Conservation (phyloP, 192 early-diverging fungal genomes). For the Linnemannia hyalina region DNA sequence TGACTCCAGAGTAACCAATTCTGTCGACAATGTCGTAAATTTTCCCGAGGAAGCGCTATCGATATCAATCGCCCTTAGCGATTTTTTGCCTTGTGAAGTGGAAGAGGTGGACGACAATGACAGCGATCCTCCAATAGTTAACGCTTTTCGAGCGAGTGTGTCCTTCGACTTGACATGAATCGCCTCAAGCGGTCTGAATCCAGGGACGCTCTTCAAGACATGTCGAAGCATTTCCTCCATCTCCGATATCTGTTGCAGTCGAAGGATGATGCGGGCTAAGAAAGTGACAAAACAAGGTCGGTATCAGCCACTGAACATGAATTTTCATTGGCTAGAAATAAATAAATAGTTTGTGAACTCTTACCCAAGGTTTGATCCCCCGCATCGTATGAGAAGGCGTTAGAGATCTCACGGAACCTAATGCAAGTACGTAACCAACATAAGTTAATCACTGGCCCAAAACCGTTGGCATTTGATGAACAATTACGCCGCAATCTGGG, state of each 20-base stretch:
- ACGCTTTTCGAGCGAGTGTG: background rate
- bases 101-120: background rate
- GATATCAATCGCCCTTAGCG: slow-evolving; percentile 10
- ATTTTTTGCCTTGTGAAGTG: slow-evolving; percentile 14
- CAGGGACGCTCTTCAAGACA: slow-evolving; percentile 39
- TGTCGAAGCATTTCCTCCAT: slow-evolving; percentile 54
- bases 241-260: slow-evolving; percentile 57
- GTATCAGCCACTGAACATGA: background rate
- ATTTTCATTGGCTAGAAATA: background rate
- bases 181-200: slow-evolving; percentile 61
- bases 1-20: slow-evolving; percentile 33
- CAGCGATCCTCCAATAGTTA: background rate
- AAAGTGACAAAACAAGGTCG: background rate
- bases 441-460: background rate
- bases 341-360: background rate
- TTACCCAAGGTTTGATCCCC: slow-evolving; percentile 54
- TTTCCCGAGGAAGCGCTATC: background rate
- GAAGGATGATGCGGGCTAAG: slow-evolving; percentile 51
- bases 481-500: background rate
- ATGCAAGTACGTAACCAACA: background rate
- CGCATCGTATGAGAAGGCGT: slow-evolving; percentile 66
- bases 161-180: slow-evolving; percentile 27
- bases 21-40: background rate
- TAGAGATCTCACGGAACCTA: slow-evolving; percentile 80
- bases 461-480: background rate